These are phyloP conservation scores for Acacia confusa DNA, from an alignment of 306 rosid species.

Conservation along the genomic window DNA sequence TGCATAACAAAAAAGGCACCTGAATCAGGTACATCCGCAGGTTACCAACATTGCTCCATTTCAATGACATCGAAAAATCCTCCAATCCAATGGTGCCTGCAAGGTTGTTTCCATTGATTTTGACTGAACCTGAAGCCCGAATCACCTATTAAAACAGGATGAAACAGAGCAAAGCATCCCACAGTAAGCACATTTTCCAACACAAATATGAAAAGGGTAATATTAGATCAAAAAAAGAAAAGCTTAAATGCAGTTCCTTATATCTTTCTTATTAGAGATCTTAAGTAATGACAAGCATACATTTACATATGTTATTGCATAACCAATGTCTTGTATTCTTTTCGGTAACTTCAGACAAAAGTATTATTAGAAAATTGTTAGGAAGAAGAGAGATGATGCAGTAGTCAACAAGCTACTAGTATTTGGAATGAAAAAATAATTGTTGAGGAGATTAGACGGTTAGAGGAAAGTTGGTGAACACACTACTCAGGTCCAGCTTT, in stretches of 20 bases:
- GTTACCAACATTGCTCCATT: conserved; percentile 86
- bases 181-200: background rate
- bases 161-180: background rate
- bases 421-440: too few species aligned
- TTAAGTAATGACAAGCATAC: background rate
- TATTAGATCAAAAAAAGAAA: background rate
- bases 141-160: conserved; percentile 54
- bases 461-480: too few species aligned
- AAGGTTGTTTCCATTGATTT: conserved; percentile 71
- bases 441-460: too few species aligned
- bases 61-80: conserved; percentile 71
- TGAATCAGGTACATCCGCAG: conserved; percentile 76
- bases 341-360: too few species aligned
- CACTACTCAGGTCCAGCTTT: too few species aligned
- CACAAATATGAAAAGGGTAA: background rate
- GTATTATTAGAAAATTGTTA: background rate
- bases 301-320: background rate
- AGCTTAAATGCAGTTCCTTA: background rate
- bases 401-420: background rate
- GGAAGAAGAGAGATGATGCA: background rate
- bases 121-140: conserved; percentile 59
- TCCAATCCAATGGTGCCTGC: conserved; percentile 57
- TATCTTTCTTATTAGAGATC: background rate
- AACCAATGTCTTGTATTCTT: background rate
- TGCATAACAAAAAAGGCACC: conserved; percentile 42